Evolutionary conservation across 2,329 filamentous ascomycete genomes (phyloP), one percentile per base, ranked within the genome.

Genomic region (Pseudopyrenochaeta lycopersici): DNA sequence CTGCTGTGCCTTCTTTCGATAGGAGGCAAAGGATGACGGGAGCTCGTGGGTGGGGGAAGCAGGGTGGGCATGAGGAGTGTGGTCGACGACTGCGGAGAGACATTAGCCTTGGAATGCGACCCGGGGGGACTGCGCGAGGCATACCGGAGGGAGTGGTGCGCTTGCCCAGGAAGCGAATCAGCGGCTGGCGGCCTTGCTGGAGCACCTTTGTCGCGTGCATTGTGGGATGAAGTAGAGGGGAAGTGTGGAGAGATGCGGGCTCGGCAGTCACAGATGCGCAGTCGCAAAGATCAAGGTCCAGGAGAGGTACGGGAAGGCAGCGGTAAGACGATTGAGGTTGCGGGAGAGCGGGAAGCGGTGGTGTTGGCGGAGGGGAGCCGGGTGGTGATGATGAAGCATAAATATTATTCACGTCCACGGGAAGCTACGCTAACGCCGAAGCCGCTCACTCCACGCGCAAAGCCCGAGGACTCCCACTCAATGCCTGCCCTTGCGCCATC

Each of bases 1-100:
- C 77, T 91, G 89, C 77, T 90, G 88, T 54, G 88, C 89, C 74
- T 89, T 87, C 77, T 90, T 85, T 72, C 90, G 88, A 83, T 93
- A 93, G 68, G 84, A 83, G 74, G 88, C 89, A 81, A 93, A 93
- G 56, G 84, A 86, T 62, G 83, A 76, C 36, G 90, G 90, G 20
- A 92, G 87, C 30, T 81, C 78, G 68, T 85, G 80, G 31, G 82
- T 83, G 39, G 89, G 89, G 23, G 89, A 88, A 55, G 88, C 89
- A 33, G 90, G 90, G 81, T 92, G 90, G 65, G 86, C 84, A 64
- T 87, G 84, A 58, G 89, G 89, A 40, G 87, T 82, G 82, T 92
- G 89, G 81, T 92, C 90, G 71, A 92, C 71, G 66, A 88, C 90
- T 92, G 77, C 23, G 23, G 29, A 14, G 29, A 15, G 21, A 40